phyloP scores from a whole-genome alignment of 148 eudicot genomes.

The Chenopodium suecicum region DNA sequence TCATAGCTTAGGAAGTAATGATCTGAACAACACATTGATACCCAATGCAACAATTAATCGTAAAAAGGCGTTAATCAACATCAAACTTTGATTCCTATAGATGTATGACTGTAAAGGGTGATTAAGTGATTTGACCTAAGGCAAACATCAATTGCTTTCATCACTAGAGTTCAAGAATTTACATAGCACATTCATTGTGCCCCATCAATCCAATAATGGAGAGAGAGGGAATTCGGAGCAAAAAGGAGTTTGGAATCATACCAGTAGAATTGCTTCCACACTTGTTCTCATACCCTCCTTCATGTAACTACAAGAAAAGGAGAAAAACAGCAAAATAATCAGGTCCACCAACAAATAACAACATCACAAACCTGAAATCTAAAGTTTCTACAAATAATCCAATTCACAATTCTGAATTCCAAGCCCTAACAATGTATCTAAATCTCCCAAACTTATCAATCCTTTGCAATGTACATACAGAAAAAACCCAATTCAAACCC shows the following conservation, averaged over 20 bases:
- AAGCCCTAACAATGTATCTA: neutral
- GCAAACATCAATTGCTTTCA: neutral
- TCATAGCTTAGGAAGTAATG: neutral
- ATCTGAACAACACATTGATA: neutral
- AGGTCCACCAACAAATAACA: neutral
- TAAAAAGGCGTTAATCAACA: neutral
- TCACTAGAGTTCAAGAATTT: neutral
- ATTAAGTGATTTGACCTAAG: too few species aligned
- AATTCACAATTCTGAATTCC: neutral
- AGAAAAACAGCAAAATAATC: neutral
- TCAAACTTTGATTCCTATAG: neutral
- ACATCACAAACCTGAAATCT: neutral
- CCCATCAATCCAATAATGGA: too few species aligned
- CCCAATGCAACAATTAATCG: neutral
- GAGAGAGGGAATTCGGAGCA: neutral
- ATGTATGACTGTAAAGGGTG: too few species aligned
- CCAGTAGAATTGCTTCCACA: slow-evolving; percentile 73
- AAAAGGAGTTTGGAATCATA: slow-evolving; percentile 13
- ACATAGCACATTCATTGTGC: neutral
- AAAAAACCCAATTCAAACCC: neutral
- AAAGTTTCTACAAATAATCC: neutral
- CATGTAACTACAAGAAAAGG: slow-evolving; percentile 38
- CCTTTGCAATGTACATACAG: neutral
- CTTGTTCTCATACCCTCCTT: slow-evolving; percentile 72
- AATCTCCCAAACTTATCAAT: neutral